Percentiles rank a stretch among this genome's conserved stretches.
Conservation (phyloP, 78 protist genomes). For the Creolimax fragrantissima region DNA sequence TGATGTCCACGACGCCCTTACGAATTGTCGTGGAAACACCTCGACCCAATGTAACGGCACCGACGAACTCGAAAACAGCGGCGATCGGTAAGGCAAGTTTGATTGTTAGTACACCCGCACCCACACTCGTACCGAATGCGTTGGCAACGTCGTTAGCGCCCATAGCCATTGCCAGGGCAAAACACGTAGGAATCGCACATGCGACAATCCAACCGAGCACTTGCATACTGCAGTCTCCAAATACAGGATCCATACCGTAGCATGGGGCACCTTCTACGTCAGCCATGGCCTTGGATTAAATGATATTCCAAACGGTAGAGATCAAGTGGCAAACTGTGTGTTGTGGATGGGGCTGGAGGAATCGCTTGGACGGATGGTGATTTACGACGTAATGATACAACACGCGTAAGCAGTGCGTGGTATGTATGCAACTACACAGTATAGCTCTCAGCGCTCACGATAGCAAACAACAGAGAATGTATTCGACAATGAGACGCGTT, state of each 20-base stretch:
- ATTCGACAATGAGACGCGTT: neutral
- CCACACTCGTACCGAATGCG: constrained; percentile 1
- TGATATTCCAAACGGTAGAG: neutral
- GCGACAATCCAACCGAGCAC: neutral
- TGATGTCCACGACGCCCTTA: neutral
- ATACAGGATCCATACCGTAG: neutral
- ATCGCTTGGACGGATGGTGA: too few relatives aligned
- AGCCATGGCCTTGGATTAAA: neutral
- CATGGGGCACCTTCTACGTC: neutral
- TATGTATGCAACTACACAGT: neutral
- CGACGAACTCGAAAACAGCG: neutral
- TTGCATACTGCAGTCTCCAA: neutral
- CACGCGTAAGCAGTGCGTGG: neutral
- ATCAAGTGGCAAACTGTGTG: neutral
- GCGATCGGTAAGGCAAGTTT: neutral
- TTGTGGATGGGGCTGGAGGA: too few relatives aligned
- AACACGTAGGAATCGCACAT: neutral
- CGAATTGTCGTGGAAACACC: neutral
- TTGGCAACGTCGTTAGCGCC: constrained; percentile 27
- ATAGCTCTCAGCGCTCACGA: neutral
- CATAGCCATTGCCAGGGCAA: neutral
- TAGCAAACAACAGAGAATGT: neutral
- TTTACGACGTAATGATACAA: too few relatives aligned
- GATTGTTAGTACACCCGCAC: neutral
- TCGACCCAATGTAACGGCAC: neutral